Conservation (phyloP, 163 green algal genomes). For the Prototheca cutis region DNA sequence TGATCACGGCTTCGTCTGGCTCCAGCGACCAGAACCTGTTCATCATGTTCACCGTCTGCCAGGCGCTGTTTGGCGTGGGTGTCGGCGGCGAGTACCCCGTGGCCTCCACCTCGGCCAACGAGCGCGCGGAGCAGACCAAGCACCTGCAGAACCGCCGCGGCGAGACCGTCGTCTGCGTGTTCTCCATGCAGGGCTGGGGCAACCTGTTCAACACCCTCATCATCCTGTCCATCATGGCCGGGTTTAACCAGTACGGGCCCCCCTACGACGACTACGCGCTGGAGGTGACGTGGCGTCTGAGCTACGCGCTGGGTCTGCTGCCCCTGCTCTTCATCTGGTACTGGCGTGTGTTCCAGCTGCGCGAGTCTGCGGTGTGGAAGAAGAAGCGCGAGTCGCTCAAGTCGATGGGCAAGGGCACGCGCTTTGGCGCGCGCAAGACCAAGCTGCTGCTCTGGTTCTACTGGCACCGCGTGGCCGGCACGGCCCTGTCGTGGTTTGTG, state of each 20-base stretch:
- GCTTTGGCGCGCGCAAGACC: slow-evolving; percentile 4
- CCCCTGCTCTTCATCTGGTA: slow-evolving; percentile 36
- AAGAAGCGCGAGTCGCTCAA: slow-evolving; percentile 15
- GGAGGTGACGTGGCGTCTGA: slow-evolving; percentile 25
- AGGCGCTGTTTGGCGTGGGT: slow-evolving; percentile 13
- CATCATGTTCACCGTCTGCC: slow-evolving; percentile 35
- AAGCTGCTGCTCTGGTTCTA: slow-evolving; percentile 29
- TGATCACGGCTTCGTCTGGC: slow-evolving; percentile 24
- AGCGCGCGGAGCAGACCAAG: slow-evolving; percentile 43
- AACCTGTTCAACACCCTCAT: slow-evolving; percentile 49
- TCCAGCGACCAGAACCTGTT: slow-evolving; percentile 12
- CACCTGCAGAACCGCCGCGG: slow-evolving; percentile 41
- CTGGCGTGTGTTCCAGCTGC: slow-evolving; percentile 38
- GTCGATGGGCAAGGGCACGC: slow-evolving; percentile 1
- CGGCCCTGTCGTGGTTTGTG: slow-evolving; percentile 28
- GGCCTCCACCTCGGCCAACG: slow-evolving; percentile 49
- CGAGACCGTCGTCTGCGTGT: slow-evolving; percentile 48
- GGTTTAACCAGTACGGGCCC: slow-evolving; percentile 23
- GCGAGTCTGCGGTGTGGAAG: slow-evolving; percentile 34
- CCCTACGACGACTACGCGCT: slow-evolving; percentile 12
- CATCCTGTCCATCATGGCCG: slow-evolving; percentile 36
- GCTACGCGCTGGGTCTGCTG: slow-evolving; percentile 26
- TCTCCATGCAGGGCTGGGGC: slow-evolving; percentile 55
- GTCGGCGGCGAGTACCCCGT: slow-evolving; percentile 57
- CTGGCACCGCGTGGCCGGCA: slow-evolving; percentile 34